Evolutionary conservation across 2,329 filamentous ascomycete genomes (phyloP).

Genomic region (Didymella sp.): DNA sequence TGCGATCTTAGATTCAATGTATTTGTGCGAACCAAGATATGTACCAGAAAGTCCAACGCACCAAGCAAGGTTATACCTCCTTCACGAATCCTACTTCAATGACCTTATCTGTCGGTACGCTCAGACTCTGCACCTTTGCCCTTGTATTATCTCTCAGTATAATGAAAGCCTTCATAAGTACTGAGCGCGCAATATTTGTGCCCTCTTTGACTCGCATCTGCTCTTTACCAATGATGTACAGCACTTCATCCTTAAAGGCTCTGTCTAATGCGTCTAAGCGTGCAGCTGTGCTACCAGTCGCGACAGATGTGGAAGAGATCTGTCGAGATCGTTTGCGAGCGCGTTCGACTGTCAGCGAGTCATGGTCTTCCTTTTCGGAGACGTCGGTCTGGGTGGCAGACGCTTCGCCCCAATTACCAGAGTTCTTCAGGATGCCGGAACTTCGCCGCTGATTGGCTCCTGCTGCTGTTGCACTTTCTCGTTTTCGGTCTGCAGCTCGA

Average conservation of each 20-base stretch:
- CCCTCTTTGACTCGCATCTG: slow-evolving; percentile 50
- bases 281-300: slow-evolving; percentile 27
- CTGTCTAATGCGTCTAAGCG: slow-evolving; percentile 49
- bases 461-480: slow-evolving; percentile 5
- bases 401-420: not conserved
- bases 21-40: not conserved
- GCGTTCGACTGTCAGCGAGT: slow-evolving; percentile 1
- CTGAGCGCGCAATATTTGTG: slow-evolving; percentile 54
- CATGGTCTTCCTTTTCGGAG: slow-evolving; percentile 16
- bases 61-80: slow-evolving; percentile 58
- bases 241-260: slow-evolving; percentile 56
- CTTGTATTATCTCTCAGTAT: slow-evolving; percentile 71
- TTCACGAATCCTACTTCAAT: slow-evolving; percentile 75
- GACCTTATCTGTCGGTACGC: slow-evolving; percentile 65
- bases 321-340: slow-evolving; percentile 9
- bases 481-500: slow-evolving; percentile 36
- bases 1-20: not conserved
- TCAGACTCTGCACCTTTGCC: slow-evolving; percentile 70
- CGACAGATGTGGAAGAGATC: slow-evolving; percentile 19
- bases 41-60: not conserved
- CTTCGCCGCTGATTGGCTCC: slow-evolving; percentile 4
- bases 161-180: slow-evolving; percentile 64
- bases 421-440: slow-evolving; percentile 8
- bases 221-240: slow-evolving; percentile 65
- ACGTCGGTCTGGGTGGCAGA: slow-evolving; percentile 8